A percentile compares a stretch with the other conserved stretches of the same genome.
These are phyloP conservation scores for Phaeotremella fagi DNA, from an alignment of 768 basidiomycete species.

Conservation along the genomic window DNA sequence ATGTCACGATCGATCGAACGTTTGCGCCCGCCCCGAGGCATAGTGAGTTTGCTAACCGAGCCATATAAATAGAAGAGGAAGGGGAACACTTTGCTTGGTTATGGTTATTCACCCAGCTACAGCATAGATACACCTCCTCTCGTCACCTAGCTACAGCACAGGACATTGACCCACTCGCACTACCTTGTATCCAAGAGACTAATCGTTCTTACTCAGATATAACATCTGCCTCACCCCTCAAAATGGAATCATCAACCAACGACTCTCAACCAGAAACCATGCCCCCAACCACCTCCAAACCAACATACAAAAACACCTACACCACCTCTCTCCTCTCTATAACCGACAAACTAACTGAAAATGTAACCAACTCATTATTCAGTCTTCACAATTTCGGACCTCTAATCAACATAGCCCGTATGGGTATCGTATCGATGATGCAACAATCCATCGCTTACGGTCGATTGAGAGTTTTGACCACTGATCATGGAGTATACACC, in stretches of 20 bases:
- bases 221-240: neutral
- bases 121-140: neutral
- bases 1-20: too few relatives aligned
- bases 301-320: constrained; percentile 2
- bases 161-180: neutral
- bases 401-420: constrained; percentile 11
- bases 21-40: too few relatives aligned
- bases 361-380: constrained; percentile 11
- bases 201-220: too few relatives aligned
- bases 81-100: too few relatives aligned
- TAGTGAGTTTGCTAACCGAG: too few relatives aligned
- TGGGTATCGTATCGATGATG: constrained; percentile 35
- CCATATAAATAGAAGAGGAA: too few relatives aligned
- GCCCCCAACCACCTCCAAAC: constrained; percentile 11
- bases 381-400: constrained; percentile 18
- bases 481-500: constrained; percentile 17
- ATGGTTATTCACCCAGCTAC: too few relatives aligned
- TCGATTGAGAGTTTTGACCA: constrained; percentile 22
- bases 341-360: constrained; percentile 19
- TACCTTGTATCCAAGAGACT: neutral
- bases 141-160: neutral
- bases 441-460: constrained; percentile 27
- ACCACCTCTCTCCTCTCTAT: constrained; percentile 17
- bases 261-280: constrained; percentile 17
- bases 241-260: neutral